Conservation (phyloP, 2,329 filamentous ascomycete species). For the Cyphellophora europaea region DNA sequence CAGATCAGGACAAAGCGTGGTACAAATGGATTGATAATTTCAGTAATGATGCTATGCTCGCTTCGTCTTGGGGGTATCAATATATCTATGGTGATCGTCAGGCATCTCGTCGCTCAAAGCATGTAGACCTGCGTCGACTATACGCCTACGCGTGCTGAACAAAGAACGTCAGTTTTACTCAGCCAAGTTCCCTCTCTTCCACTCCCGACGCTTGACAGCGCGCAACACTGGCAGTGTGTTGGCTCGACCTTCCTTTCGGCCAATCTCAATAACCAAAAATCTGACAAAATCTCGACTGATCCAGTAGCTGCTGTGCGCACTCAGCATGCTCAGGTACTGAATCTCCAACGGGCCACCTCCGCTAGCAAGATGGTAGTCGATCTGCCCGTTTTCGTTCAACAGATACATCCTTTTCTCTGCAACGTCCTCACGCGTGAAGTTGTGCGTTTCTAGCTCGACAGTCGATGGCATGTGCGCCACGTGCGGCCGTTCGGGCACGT, state of each 20-base stretch:
- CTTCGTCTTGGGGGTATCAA: too few species aligned
- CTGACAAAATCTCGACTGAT: constrained; percentile 76
- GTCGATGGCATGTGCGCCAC: constrained; percentile 54
- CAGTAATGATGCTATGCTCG: too few species aligned
- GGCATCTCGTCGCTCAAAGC: too few species aligned
- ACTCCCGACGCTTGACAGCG: constrained; percentile 42
- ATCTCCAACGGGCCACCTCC: constrained; percentile 84
- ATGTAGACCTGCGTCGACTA: too few species aligned
- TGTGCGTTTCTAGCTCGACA: constrained; percentile 91
- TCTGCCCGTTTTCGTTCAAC: constrained; percentile 92
- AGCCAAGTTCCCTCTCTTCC: constrained; percentile 32
- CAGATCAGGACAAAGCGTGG: too few species aligned
- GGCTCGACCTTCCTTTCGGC: constrained; percentile 59
- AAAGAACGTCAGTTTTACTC: too few species aligned
- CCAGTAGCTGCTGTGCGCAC: constrained; percentile 95
- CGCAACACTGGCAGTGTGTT: constrained; percentile 45
- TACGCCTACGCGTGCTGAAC: too few species aligned
- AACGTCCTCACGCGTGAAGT: constrained; percentile 86
- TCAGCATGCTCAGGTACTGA: constrained; percentile 94
- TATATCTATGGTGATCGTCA: too few species aligned
- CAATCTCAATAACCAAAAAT: constrained; percentile 81
- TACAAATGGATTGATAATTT: too few species aligned
- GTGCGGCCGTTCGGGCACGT: constrained; percentile 47
- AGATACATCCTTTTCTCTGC: constrained; percentile 80
- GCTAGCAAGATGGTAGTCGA: constrained; percentile 80